Evolutionary conservation across 2,329 filamentous ascomycete genomes (phyloP).

Genomic region (Alternaria ethzedia): DNA sequence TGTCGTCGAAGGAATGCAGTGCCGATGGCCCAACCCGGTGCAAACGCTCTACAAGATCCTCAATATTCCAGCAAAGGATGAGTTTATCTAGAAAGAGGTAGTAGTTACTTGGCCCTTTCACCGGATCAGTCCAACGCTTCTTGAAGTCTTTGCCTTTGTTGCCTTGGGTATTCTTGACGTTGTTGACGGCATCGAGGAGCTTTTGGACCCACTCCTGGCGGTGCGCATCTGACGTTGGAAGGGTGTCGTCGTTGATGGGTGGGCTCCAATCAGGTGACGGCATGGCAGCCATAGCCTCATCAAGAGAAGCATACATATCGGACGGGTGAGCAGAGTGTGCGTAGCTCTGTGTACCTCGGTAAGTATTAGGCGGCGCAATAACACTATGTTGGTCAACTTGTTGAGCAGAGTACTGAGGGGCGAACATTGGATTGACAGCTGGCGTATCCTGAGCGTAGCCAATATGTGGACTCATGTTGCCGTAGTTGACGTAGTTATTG

Average conservation of each 20-base stretch:
- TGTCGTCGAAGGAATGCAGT: not conserved
- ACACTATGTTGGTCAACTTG: not conserved
- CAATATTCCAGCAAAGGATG: conserved; percentile 3
- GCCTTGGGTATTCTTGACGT: not conserved
- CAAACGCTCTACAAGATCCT: not conserved
- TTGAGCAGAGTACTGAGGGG: not conserved
- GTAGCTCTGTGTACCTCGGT: not conserved
- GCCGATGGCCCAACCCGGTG: not conserved
- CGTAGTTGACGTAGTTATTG: not conserved
- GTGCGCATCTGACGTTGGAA: not conserved
- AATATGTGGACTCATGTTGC: not conserved
- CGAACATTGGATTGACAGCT: accelerated
- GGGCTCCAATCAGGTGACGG: not conserved
- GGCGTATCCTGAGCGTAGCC: not conserved
- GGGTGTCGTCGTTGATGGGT: not conserved
- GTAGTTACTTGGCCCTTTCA: not conserved
- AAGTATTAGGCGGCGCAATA: not conserved
- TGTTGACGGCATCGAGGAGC: conserved; percentile 9
- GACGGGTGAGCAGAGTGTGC: not conserved
- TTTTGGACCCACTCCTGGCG: conserved; percentile 1
- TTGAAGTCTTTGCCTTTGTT: not conserved
- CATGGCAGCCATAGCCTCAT: not conserved
- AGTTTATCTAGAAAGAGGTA: not conserved
- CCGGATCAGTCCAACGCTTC: not conserved
- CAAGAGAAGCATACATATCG: not conserved